These are phyloP conservation scores for Solanum neorickii DNA, from an alignment of 257 asterid genomes.

Conservation along the genomic window DNA sequence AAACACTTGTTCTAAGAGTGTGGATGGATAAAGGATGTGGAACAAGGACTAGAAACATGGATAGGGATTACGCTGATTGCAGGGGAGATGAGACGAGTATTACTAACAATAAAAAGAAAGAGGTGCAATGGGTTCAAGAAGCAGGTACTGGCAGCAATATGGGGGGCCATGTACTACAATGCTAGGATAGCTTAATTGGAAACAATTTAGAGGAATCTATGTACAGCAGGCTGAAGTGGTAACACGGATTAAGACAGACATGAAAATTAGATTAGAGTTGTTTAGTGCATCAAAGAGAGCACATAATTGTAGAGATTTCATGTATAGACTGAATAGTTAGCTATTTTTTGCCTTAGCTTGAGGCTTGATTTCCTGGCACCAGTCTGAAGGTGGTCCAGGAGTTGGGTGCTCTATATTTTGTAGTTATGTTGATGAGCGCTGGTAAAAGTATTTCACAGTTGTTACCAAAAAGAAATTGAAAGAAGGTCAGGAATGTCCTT, in stretches of 20 bases:
- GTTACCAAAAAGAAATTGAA: neutral
- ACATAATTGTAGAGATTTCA: neutral
- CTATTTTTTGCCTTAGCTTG: neutral
- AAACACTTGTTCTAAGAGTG: neutral
- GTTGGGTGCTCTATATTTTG: neutral
- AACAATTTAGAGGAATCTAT: neutral
- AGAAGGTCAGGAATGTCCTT: neutral
- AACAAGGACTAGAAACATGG: neutral
- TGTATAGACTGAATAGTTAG: neutral
- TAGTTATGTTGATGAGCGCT: neutral
- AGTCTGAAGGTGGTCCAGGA: neutral
- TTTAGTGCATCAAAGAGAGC: neutral
- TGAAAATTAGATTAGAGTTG: neutral
- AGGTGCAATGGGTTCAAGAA: neutral
- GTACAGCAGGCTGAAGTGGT: neutral
- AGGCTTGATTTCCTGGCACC: neutral
- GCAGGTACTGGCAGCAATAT: neutral
- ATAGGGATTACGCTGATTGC: neutral
- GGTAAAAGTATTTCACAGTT: neutral
- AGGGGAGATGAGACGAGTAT: neutral
- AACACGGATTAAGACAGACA: neutral
- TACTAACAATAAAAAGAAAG: neutral
- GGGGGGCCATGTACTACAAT: neutral
- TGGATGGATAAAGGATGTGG: neutral
- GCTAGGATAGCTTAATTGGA: neutral